These are phyloP conservation scores for Aureobasidium namibiae DNA, from an alignment of 2,329 filamentous ascomycete species.

Conservation along the genomic window DNA sequence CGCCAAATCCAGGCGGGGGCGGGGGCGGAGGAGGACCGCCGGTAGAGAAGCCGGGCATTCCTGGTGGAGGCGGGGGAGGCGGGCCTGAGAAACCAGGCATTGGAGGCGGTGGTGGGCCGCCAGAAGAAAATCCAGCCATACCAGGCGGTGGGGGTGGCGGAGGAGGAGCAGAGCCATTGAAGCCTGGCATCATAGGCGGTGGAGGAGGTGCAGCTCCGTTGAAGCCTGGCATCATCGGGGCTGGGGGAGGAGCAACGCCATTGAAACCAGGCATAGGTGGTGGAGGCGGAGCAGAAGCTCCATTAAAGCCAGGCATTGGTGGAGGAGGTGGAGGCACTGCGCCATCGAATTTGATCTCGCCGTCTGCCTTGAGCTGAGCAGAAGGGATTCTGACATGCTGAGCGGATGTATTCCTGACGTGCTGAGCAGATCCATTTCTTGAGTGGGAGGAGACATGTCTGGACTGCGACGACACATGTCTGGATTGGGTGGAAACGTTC, in stretches of 20 bases:
- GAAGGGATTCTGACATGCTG: background rate
- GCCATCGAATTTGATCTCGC: constrained; percentile 28
- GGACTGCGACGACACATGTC: background rate
- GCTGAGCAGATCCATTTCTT: background rate
- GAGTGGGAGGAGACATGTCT: background rate
- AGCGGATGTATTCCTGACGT: background rate
- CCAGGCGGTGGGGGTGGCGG: constrained; percentile 36
- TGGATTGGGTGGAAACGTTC: constrained; percentile 40
- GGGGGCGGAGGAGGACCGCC: constrained; percentile 30
- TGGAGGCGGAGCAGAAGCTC: constrained; percentile 40
- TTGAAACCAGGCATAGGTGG: constrained; percentile 37
- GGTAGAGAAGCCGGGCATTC: constrained; percentile 38
- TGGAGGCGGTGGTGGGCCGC: constrained; percentile 35
- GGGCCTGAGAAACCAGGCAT: constrained; percentile 44
- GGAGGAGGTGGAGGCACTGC: constrained; percentile 21
- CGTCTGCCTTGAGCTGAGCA: background rate
- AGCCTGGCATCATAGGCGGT: constrained; percentile 37
- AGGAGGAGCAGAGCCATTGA: constrained; percentile 28
- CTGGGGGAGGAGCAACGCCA: constrained; percentile 30
- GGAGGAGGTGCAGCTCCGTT: constrained; percentile 31
- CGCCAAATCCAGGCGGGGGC: constrained; percentile 38
- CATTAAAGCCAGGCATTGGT: constrained; percentile 22
- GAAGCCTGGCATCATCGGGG: constrained; percentile 38
- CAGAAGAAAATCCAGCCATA: constrained; percentile 38
- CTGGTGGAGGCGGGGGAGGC: constrained; percentile 48